Base-by-base conservation (phyloP, 768 basidiomycete genomes). In the Termitomyces eurrhizus region DNA sequence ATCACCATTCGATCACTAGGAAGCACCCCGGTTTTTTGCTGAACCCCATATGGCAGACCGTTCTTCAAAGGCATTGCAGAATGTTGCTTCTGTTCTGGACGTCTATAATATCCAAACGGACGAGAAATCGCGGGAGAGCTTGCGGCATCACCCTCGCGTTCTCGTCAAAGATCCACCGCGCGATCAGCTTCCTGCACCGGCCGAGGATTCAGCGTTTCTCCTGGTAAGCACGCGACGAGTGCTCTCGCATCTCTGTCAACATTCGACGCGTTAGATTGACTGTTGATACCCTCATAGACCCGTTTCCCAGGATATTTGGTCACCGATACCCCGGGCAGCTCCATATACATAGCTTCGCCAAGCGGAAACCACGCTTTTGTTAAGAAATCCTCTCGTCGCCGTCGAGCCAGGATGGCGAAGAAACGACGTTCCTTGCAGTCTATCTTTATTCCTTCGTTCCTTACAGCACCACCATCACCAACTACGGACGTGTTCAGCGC, bases 381-480 rank as follows among this genome's bases (percentile, higher is more conserved):
- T 53, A 45, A 52, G 42, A 55, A 62, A 21, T 51, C 53, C 51
- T 37, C 58, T 53, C 61, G 56, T 36, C 63, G 59, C 26, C 55
- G 44, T 53, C 62, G 57, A 42, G 53, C 57, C 68, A 74, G 61
- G 63, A 80, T 81, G 77, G 70, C 78, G 50, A 80, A 75, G 71
- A 81, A 79, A 70, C 81, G 81, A 55, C 79, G 78, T 52, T 85
- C 84, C 5, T 69, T 85, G 59, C 81, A 82, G 66, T 77, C 81
- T 60, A 74, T 86, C 52, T 71, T 83, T 66, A 73, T 79, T 49
- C 78, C 81, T 61, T 73, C 82, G 36, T 81, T 80, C 70, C 67
- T 81, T 41, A 75, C 73, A 57, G 68, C 64, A 56, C 67, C 73
- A 45, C 57, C 68, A 37, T 69, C 71, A 36, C 63, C 73, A 6